These are phyloP conservation scores for Ilex paraguariensis DNA, from an alignment of 305 asterid genomes.

Conservation along the genomic window DNA sequence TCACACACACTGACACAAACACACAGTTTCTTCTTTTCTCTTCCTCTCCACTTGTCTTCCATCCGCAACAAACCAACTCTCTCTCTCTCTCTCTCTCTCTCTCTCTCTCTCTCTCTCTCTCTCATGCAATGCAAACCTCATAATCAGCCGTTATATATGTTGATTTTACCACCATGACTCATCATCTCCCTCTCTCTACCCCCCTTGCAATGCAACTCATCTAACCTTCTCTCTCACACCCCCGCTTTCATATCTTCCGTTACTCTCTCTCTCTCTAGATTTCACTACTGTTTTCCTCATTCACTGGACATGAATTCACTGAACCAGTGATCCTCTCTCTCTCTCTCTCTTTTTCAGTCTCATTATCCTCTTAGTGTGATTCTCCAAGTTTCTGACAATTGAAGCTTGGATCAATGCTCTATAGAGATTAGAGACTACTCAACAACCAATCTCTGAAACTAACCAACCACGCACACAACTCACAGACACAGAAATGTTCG, in stretches of 20 bases:
- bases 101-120: no score
- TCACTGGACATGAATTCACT: no score
- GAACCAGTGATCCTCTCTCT: background rate
- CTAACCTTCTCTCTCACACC: background rate
- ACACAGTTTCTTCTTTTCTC: no score
- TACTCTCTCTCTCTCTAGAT: background rate
- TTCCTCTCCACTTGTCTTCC: no score
- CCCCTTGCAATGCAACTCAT: background rate
- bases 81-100: no score
- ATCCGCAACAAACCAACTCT: no score
- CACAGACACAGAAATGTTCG: slow-evolving; percentile 53
- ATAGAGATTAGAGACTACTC: background rate
- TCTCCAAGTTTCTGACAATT: background rate
- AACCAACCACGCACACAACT: background rate
- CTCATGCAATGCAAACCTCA: no score
- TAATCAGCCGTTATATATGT: no score
- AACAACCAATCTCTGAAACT: slow-evolving; percentile 3
- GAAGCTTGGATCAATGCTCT: background rate
- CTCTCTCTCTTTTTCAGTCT: background rate
- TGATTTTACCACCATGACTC: no score
- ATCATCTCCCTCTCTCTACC: background rate
- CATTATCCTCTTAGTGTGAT: background rate
- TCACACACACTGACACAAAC: no score
- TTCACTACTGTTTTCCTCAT: background rate
- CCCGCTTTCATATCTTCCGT: background rate